Base-by-base conservation (phyloP, 768 basidiomycete species). In the Calocera cornea region DNA sequence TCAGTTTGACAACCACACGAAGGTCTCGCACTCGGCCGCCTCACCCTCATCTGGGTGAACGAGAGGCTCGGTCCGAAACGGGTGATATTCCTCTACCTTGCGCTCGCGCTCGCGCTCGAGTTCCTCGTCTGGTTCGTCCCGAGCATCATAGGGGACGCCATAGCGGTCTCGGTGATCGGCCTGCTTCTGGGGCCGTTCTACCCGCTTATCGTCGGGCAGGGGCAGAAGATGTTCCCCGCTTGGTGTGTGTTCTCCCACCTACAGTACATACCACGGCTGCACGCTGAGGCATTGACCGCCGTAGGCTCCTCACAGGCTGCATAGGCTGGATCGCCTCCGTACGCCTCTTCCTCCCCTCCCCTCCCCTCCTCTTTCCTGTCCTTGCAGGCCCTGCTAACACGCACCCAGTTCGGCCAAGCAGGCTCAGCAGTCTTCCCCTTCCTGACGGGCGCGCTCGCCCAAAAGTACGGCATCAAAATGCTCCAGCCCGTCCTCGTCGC, bases 341-440 rank as follows among this genome's bases (percentile, higher is more conserved):
- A 60, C 10, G 54, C 19, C 24, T 19, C 44, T 17, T 47, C 24
- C 44, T 47, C 19, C 44, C 44, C 24, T 19, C 7, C 44, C 3
- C 16, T 47, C 24, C 40, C 10, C 40, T 10, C 40, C 40, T 47
- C 8, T 47, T 3, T 47, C 44, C 44, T 7, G 11, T 10, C 40
- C 40, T 8, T 24, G 27, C 22, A 14, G 19, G 54, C 54, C 24
- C 54, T 10, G 54, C 54, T 60, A 27, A 60, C 22, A 11, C 11
- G 2, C 2, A 5, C 27, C 7, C 31, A 60, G 54, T 76, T 85
- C 34, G 88, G 89, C 0, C 86, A 87, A 72, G 84, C 87, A 1
- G 89, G 89, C n/a, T 84, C 85, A 47, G 89, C 89, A 0, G 70
- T 87, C 7, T 72, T 90, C 3, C 89, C 90, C 0, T 89, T 91